A percentile compares a stretch with the other conserved stretches of the same genome.
Evolutionary conservation across 2,329 filamentous ascomycete genomes (phyloP).

Genomic region (Colletotrichum eleusines): DNA sequence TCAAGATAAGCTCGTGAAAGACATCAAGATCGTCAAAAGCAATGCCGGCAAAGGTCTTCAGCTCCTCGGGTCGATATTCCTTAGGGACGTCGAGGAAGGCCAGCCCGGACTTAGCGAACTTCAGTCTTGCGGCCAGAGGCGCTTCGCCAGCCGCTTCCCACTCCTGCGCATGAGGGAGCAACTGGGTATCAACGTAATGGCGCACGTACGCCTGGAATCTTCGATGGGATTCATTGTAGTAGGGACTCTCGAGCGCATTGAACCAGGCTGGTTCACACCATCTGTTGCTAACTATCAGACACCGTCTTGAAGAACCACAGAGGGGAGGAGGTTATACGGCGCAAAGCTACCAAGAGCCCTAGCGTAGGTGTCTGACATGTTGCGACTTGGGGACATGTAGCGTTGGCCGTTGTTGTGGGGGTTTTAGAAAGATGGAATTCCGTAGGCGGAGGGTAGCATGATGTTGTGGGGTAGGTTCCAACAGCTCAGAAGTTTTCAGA

Average conservation of each 20-base stretch:
- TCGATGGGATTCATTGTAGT: slow-evolving; percentile 73
- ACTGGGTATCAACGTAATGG: slow-evolving; percentile 68
- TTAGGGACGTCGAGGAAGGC: slow-evolving; percentile 52
- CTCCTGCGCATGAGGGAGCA: slow-evolving; percentile 69
- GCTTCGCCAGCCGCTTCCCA: slow-evolving; percentile 72
- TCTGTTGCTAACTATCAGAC: slow-evolving; percentile 13
- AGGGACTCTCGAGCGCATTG: slow-evolving; percentile 56
- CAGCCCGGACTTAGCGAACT: slow-evolving; percentile 56
- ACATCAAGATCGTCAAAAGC: slow-evolving; percentile 64
- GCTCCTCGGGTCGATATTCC: slow-evolving; percentile 47
- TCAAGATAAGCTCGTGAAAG: slow-evolving; percentile 67
- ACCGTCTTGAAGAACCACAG: background rate
- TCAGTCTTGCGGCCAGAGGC: slow-evolving; percentile 55
- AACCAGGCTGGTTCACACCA: slow-evolving; percentile 49
- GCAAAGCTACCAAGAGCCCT: slow-evolving; percentile 10
- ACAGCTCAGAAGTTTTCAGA: too few relatives aligned
- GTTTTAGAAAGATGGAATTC: background rate
- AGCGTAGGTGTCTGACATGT: background rate
- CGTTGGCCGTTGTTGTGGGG: background rate
- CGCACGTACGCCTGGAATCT: slow-evolving; percentile 68
- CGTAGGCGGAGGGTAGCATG: background rate
- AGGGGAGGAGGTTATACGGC: slow-evolving; percentile 15
- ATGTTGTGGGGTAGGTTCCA: background rate
- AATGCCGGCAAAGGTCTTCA: slow-evolving; percentile 54
- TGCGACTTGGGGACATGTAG: background rate